Base-by-base conservation (phyloP, 805 yeast genomes). In the Pichia paraexigua region DNA sequence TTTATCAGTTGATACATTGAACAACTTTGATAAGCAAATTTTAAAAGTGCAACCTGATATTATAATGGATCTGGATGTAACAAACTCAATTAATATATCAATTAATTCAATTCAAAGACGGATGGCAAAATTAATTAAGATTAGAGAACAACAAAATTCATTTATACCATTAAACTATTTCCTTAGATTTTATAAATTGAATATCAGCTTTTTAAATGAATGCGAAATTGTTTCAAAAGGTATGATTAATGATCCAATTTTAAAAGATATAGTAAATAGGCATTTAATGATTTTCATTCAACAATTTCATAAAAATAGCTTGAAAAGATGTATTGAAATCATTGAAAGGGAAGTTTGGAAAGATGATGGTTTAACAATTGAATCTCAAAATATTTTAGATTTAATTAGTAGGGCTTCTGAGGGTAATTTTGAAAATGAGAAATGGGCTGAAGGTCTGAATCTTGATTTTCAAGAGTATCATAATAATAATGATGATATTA, bases 221-320 rank as follows among this genome's bases (percentile, higher is more conserved):
- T 87, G 96, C 64, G 98, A 94, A 65, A 73, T 81, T 15, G 77
- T 91, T 5, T 82, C 89, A 5, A 62, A 61, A 39, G 96, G 95
- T 0, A 79, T 76, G 51, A 74, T 78, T 9, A 65, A 76, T 15
- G 74, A 80, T 0, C 73, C 75, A 27, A 82, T 79, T n/a, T 69
- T 92, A 28, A 79, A 83, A 48, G 87, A 83, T 51, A 78, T 82
- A 60, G 67, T 90, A 17, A 78, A 75, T n/a, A 74, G 76, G 32
- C 96, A 87, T 56, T 74, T 85, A 5, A 80, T 75, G 53, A 75
- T 77, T 50, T 90, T 79, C 62, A 68, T 80, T 39, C 71, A 71
- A 30, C 71, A 79, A 32, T 76, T 77, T 58, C 90, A 85, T 56
- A 73, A 74, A 46, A 71, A 71, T 17, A 72, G 77, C 25, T 63